Percentiles rank a stretch among this genome's conserved stretches.
These are phyloP conservation scores for Cercospora citrullina DNA, from an alignment of 2,329 filamentous ascomycete species.

Conservation along the genomic window DNA sequence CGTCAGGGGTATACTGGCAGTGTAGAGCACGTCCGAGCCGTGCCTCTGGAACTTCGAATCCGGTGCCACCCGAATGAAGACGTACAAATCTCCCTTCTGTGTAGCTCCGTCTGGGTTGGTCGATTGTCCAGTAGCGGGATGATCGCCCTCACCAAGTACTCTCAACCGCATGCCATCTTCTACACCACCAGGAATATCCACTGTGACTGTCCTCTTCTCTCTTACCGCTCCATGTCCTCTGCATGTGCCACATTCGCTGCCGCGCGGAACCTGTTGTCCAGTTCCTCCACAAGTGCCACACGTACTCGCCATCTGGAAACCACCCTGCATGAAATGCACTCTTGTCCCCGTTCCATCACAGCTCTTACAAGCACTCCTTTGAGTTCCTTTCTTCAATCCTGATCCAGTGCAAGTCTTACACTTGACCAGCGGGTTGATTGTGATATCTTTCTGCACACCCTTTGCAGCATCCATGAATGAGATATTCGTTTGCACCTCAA, in stretches of 20 bases:
- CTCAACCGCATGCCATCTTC: constrained; percentile 94
- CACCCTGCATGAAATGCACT: constrained; percentile 85
- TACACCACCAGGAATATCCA: constrained; percentile 93
- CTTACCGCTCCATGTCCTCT: constrained; percentile 79
- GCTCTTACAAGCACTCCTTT: constrained; percentile 69
- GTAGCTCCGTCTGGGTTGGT: constrained; percentile 63
- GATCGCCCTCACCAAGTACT: constrained; percentile 83
- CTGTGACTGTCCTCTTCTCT: constrained; percentile 76
- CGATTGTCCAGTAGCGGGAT: constrained; percentile 71
- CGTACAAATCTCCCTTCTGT: constrained; percentile 84
- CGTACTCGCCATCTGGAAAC: constrained; percentile 93
- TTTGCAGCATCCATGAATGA: constrained; percentile 96
- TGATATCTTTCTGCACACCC: constrained; percentile 83
- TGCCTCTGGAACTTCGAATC: constrained; percentile 86
- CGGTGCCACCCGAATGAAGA: constrained; percentile 83
- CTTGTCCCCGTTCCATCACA: constrained; percentile 86
- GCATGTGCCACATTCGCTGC: constrained; percentile 78
- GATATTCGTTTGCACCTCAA: constrained; percentile 90
- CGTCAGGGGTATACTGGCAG: constrained; percentile 84
- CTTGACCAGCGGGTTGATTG: constrained; percentile 74
- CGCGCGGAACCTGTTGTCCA: constrained; percentile 73
- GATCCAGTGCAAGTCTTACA: constrained; percentile 82
- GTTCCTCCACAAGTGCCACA: constrained; percentile 79
- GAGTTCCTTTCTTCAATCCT: constrained; percentile 78
- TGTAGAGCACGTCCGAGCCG: constrained; percentile 90